Percentiles rank a stretch among this genome's conserved stretches.
phyloP scores from a whole-genome alignment of 257 asterid genomes.

The Eustoma russellianum region DNA sequence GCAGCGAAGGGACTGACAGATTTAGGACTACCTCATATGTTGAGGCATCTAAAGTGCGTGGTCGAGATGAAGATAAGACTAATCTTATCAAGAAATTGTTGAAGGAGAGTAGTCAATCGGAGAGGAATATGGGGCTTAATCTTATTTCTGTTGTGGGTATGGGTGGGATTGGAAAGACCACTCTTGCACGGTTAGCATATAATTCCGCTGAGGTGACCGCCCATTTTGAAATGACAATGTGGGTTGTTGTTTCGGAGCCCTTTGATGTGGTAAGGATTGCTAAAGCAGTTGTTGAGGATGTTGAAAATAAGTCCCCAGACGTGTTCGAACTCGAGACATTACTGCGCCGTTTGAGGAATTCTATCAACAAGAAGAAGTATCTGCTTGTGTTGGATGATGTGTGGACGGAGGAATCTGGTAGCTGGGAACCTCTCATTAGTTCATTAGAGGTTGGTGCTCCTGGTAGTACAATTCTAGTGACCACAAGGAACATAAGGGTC shows the following conservation, averaged over 20 bases:
- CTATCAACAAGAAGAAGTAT: slow-evolving; percentile 9
- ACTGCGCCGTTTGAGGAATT: slow-evolving; percentile 7
- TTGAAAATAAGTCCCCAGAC: slow-evolving; percentile 8
- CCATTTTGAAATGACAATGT: slow-evolving; percentile 16
- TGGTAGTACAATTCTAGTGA: slow-evolving; percentile 27
- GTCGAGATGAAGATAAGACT: slow-evolving; percentile 19
- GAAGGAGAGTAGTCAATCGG: slow-evolving; percentile 2
- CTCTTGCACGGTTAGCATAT: slow-evolving; percentile 30
- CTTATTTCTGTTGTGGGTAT: slow-evolving; percentile 30
- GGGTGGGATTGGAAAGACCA: slow-evolving; percentile 39
- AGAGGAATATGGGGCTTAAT: background rate
- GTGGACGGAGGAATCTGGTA: slow-evolving; percentile 12
- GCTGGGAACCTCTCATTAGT: slow-evolving; percentile 18
- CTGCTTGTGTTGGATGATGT: slow-evolving; percentile 31
- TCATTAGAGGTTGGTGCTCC: slow-evolving; percentile 13
- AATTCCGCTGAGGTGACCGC: slow-evolving; percentile 7
- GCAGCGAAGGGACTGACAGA: background rate
- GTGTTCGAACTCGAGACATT: slow-evolving; percentile 11
- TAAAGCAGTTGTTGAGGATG: slow-evolving; percentile 22
- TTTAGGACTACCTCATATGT: slow-evolving; percentile 9
- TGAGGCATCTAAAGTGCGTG: slow-evolving; percentile 12
- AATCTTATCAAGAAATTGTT: slow-evolving; percentile 16
- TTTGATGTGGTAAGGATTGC: slow-evolving; percentile 27
- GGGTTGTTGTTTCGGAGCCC: slow-evolving; percentile 36
- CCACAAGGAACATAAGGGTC: slow-evolving; percentile 25